A percentile compares a stretch with the other conserved stretches of the same genome.
Conservation (phyloP, 805 yeast species). For the Pichia gijzeniarum region DNA sequence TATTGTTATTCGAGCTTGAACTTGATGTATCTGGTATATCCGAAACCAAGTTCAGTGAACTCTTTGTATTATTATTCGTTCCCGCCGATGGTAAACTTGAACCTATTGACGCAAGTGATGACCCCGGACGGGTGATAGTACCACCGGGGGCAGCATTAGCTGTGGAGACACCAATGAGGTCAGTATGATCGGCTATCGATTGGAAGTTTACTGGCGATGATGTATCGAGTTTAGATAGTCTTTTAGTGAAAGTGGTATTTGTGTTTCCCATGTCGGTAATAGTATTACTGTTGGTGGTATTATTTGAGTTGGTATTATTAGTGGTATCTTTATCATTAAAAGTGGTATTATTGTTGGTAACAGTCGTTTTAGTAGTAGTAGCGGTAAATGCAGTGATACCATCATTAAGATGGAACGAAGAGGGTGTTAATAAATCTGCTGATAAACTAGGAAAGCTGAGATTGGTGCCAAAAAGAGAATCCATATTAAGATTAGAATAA, state of each 20-base stretch:
- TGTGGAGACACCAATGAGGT: not conserved
- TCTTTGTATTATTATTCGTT: not conserved
- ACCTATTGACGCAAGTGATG: constrained; percentile 4
- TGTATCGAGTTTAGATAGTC: not conserved
- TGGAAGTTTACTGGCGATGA: constrained; percentile 2
- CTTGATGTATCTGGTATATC: not conserved
- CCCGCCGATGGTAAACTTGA: constrained; percentile 6
- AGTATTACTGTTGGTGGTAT: not conserved
- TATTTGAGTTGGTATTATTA: not conserved
- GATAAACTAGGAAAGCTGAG: not conserved
- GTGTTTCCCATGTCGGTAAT: not conserved
- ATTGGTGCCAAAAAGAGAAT: too few species aligned
- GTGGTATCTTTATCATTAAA: not conserved
- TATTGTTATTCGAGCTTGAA: not conserved
- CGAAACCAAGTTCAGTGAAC: not conserved
- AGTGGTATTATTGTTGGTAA: not conserved
- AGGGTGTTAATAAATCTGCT: not conserved
- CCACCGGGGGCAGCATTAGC: constrained; percentile 4
- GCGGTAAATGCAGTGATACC: not conserved
- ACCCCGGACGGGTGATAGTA: not conserved
- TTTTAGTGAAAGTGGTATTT: not conserved
- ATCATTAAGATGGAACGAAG: not conserved
- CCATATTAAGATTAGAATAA: constrained; percentile 3
- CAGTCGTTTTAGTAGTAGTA: not conserved
- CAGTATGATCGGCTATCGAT: not conserved